Evolutionary conservation across 371 early-diverging fungal species (phyloP), one percentile per base, ranked within the genome.

Genomic region (Mucor lusitanicus): DNA sequence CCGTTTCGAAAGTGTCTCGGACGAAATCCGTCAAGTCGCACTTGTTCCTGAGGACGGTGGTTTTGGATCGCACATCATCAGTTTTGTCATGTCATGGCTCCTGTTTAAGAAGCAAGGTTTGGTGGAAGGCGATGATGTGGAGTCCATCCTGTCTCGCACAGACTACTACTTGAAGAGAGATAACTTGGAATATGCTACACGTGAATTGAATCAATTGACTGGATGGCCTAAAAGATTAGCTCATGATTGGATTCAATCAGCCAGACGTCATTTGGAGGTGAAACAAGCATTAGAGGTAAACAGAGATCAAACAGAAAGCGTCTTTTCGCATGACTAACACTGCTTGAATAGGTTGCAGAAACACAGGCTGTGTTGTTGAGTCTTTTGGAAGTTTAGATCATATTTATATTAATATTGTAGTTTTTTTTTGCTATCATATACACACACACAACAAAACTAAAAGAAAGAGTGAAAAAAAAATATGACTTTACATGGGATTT

Each of bases 161-260:
- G 84, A 90, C 65, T 87, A 85, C 73, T 90, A 90, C 72, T 78
- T 97, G 68, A 71, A 78, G 68, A 83, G 85, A 64, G 87, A 87
- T 32, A 91, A 96, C 73, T 71, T 97, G 67, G 96, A 97, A 56
- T 74, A 73, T 44, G 96, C 95, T 15, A 79, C 94, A 19, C 85
- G 97, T 65, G 96, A 97, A 77, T 69, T 95, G 68, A 97, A 97
- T 79, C 94, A 93, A 76, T 81, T 97, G 44, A 80, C 76, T 63
- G 96, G 97, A 9, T 97, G 97, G 97, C 88, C 94, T 17, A 91
- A 90, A 79, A 82, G 77, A 72, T 78, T 97, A 54, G 93, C 94
- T 19, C 72, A 77, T 68, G 96, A 94, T 76, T 97, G 97, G 97
- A 82, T 97, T 39, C 68, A 76, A 60, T 80, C 86, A 48, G 95